Evolutionary conservation across 805 yeast genomes (phyloP), one percentile per base, ranked within the genome.

Genomic region (Geotrichum ghanense): DNA sequence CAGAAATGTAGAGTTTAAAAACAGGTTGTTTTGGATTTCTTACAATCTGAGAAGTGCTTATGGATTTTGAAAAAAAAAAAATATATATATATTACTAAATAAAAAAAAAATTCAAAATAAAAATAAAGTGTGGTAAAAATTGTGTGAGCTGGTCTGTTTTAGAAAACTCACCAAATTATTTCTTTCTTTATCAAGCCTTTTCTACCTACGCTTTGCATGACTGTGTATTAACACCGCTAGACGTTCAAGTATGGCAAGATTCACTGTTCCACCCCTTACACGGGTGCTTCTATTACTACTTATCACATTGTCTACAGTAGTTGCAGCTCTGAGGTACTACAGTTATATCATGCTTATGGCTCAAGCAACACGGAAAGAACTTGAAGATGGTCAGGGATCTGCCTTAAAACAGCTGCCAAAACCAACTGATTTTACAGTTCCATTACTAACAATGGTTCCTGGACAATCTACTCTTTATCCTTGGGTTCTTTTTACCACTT

Each of bases 371-470:
- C n/a, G 37, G 14, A 27, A 42, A 22, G 23, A 46, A 22, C 57
- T 52, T 1, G 51, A 45, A 3, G 57, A 53, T 44, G 54, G 50
- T 23, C 53, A 50, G 37, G 54, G 52, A 43, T 4, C 34, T 48
- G 25, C 42, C 44, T 10, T 35, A 31, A n/a, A n/a, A n/a, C 17
- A 41, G 35, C 23, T 52, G 2, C 74, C 76, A 1, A 68, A 66
- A 46, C 74, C 77, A 0, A 68, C 67, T 47, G 72, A 70, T 43
- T 56, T 72, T 27, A 72, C 64, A 49, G 78, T 74, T 3, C 76
- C 78, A 3, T 57, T 71, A 35, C 57, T 75, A n/a, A 71, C 77
- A 1, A 67, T 74, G 45, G 74, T 74, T 19, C 75, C 77, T 2
- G 64, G 69, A 0, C 62, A 58, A 31, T 66, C 74, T 0, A 63